phyloP scores from a whole-genome alignment of 1,139 yeast species.

The Suhomyces bolitotheri region DNA sequence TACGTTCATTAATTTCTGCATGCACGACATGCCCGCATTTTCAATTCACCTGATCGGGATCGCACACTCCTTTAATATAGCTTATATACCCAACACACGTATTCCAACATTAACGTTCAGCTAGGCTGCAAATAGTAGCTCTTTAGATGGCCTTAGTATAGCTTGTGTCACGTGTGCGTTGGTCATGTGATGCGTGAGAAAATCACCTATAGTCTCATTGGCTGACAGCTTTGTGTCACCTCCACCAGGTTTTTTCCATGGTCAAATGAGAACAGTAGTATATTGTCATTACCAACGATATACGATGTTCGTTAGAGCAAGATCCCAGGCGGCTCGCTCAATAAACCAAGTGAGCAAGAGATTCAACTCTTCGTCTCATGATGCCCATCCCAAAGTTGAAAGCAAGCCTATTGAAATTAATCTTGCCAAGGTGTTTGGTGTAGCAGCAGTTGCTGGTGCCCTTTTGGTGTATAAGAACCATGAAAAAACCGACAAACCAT shows the following conservation, averaged over 20 bases:
- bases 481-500: conserved; percentile 39
- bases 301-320: conserved; percentile 28
- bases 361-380: conserved; percentile 31
- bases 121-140: too few species aligned
- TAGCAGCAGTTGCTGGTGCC: conserved; percentile 44
- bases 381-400: conserved; percentile 28
- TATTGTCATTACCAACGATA: neutral
- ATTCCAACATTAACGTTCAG: neutral
- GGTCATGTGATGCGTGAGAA: neutral
- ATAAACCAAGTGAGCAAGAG: conserved; percentile 26
- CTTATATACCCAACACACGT: too few species aligned
- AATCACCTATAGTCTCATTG: conserved; percentile 10
- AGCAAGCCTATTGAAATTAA: conserved; percentile 41
- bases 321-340: conserved; percentile 17
- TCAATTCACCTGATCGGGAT: neutral
- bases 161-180: neutral
- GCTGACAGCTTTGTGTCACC: conserved; percentile 10
- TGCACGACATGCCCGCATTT: neutral
- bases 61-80: neutral
- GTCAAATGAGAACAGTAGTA: conserved; percentile 4
- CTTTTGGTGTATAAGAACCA: conserved; percentile 42
- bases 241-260: conserved; percentile 9
- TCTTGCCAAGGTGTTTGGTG: conserved; percentile 43
- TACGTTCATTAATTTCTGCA: too few species aligned
- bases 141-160: too few species aligned